Evolutionary conservation across 148 eudicot species (phyloP), one percentile per base, ranked within the genome.

Genomic region (Cornus florida): DNA sequence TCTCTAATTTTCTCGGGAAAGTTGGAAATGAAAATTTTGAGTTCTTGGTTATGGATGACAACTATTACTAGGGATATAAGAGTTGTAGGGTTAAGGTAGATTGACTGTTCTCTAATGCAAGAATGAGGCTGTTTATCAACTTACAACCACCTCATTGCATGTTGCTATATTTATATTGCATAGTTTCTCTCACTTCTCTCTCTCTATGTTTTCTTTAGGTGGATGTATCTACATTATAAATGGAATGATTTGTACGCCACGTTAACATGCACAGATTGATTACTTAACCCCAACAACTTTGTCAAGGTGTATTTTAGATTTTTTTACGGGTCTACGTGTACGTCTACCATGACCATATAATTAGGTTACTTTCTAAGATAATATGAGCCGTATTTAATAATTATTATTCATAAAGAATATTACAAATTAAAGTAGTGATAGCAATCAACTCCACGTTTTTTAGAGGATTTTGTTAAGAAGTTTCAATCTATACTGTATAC

Each of bases 221-320:
- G 24, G 75, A 69, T 73, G 31, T 43, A 74, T 74, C 72, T 64
- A 67, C 46, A 74, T 53, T 64, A 7, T 39, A 60, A 53, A 22
- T 22, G n/a, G 72, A 35, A 50, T 74, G 77, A 82, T 77, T 77
- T 85, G 57, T 77, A 84, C 78, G 84, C 75, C 89, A 89, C 83
- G 83, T 82, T 81, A 82, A 80, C 83, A 75, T 81, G 5, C 59
- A 74, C 53, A 86, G 70, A 78, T 77, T 83, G 89, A 78, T 89
- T 76, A 91, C 89, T 87, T 85, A 87, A 88, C 87, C 77, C 74
- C 86, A 84, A 84, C 90, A 85, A 88, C 86, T 82, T 80, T 6
- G 46, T 38, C 32, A 77, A 69, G 32, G n/a, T 31, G 35, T 35
- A 14, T 59, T 41, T 12, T 53, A 19, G 7, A 31, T 10, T 24